Evolutionary conservation across 352 stramenopile genomes (phyloP).

Genomic region (Pythium aristosporum): DNA sequence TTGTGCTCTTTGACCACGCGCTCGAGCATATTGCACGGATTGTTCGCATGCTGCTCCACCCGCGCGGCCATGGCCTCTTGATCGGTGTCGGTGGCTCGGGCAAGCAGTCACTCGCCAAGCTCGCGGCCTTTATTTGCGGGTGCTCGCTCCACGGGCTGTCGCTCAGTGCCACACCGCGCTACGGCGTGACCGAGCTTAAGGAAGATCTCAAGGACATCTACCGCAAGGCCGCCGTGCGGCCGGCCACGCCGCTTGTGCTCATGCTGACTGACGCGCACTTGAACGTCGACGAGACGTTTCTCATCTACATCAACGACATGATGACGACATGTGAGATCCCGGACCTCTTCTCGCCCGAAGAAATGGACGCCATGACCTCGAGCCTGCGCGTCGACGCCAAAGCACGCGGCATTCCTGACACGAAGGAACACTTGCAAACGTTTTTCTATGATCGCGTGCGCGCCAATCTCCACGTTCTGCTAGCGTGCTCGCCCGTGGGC

Average conservation of each 20-base stretch:
- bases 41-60: slow-evolving; percentile 74
- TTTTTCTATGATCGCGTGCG: slow-evolving; percentile 90
- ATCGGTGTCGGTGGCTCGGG: slow-evolving; percentile 84
- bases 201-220: slow-evolving; percentile 91
- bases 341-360: slow-evolving; percentile 85
- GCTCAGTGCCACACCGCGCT: slow-evolving; percentile 52
- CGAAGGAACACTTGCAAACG: slow-evolving; percentile 86
- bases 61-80: slow-evolving; percentile 81
- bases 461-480: slow-evolving; percentile 84
- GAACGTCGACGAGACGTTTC: slow-evolving; percentile 81
- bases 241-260: slow-evolving; percentile 83
- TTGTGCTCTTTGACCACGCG: slow-evolving; percentile 92
- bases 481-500: slow-evolving; percentile 87
- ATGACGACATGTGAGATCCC: slow-evolving; percentile 73
- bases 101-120: slow-evolving; percentile 89
- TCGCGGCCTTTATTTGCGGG: slow-evolving; percentile 88
- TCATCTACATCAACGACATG: slow-evolving; percentile 88
- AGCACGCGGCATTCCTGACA: slow-evolving; percentile 81
- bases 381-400: slow-evolving; percentile 84
- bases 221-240: slow-evolving; percentile 82
- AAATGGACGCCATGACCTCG: slow-evolving; percentile 86
- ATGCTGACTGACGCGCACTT: slow-evolving; percentile 86
- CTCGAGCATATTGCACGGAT: slow-evolving; percentile 90
- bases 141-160: slow-evolving; percentile 68
- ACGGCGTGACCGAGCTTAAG: slow-evolving; percentile 78